These are phyloP conservation scores for Xylogone sp. DNA, from an alignment of 2,329 filamentous ascomycete species.

Conservation along the genomic window DNA sequence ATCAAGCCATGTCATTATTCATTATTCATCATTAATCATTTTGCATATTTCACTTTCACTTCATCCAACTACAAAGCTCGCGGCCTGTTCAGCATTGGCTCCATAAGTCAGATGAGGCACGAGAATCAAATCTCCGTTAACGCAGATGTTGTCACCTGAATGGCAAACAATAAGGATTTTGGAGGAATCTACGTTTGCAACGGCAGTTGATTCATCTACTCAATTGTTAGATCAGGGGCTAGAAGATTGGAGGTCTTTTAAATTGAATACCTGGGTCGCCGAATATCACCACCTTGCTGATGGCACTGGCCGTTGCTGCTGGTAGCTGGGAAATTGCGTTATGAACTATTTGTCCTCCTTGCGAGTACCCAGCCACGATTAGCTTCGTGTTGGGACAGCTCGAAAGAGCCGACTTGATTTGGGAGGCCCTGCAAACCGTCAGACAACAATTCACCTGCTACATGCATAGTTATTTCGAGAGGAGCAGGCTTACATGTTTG, in stretches of 20 bases:
- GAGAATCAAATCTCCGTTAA: slow-evolving; percentile 37
- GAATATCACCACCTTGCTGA: slow-evolving; percentile 38
- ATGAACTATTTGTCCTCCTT: slow-evolving; percentile 43
- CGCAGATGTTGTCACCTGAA: slow-evolving; percentile 46
- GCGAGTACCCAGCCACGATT: slow-evolving; percentile 35
- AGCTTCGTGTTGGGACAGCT: slow-evolving; percentile 35
- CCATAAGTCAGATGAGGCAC: slow-evolving; percentile 38
- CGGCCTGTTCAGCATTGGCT: slow-evolving; percentile 30
- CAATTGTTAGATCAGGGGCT: slow-evolving; percentile 13
- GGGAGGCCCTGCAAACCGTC: slow-evolving; percentile 14
- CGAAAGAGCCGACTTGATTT: slow-evolving; percentile 28
- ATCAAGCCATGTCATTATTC: too few relatives aligned
- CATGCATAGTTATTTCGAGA: background rate
- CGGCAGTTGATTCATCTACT: slow-evolving; percentile 15
- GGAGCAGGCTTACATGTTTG: slow-evolving; percentile 17
- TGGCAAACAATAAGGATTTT: slow-evolving; percentile 43
- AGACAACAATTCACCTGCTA: background rate
- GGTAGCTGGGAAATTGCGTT: slow-evolving; percentile 31
- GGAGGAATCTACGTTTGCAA: slow-evolving; percentile 18
- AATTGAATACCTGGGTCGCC: slow-evolving; percentile 37
- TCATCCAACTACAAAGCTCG: slow-evolving; percentile 26
- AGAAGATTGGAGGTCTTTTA: slow-evolving; percentile 24
- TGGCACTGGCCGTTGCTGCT: slow-evolving; percentile 21
- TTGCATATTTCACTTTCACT: too few relatives aligned
- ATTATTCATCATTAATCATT: too few relatives aligned